Percentiles rank a stretch among this genome's conserved stretches.
These are phyloP conservation scores for Ascochyta rabiei DNA, from an alignment of 2,329 filamentous ascomycete genomes.

Conservation along the genomic window DNA sequence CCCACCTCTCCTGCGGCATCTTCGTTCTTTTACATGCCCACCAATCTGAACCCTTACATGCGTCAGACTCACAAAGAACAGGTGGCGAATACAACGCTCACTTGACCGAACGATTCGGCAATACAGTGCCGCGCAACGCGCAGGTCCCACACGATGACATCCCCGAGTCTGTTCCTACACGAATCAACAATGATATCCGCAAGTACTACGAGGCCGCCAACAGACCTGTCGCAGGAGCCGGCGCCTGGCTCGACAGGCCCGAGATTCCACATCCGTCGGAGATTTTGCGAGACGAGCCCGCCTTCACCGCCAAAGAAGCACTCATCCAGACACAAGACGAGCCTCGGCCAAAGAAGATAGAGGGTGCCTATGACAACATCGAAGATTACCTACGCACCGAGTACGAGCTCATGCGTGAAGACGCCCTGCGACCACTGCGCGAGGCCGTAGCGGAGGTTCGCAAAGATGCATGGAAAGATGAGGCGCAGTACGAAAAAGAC, in stretches of 20 bases:
- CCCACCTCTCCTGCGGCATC: background rate
- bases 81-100: conserved; percentile 27
- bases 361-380: conserved; percentile 64
- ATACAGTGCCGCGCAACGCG: background rate
- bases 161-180: conserved; percentile 16
- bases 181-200: conserved; percentile 33
- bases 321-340: conserved; percentile 31
- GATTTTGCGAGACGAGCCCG: conserved; percentile 46
- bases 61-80: conserved; percentile 1
- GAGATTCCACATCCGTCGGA: conserved; percentile 64
- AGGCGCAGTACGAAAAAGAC: conserved; percentile 54
- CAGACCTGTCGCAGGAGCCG: conserved; percentile 25
- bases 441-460: conserved; percentile 62
- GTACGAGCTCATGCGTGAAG: conserved; percentile 77
- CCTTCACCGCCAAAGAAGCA: conserved; percentile 3
- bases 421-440: conserved; percentile 72
- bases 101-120: conserved; percentile 23
- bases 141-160: conserved; percentile 20
- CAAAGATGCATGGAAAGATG: conserved; percentile 46
- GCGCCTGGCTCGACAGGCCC: conserved; percentile 47
- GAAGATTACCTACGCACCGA: conserved; percentile 73
- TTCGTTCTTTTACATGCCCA: background rate
- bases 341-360: conserved; percentile 37
- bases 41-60: background rate
- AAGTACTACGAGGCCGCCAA: conserved; percentile 32